Conservation (phyloP, 331 rosid genomes). For the Rosa hybrid region DNA sequence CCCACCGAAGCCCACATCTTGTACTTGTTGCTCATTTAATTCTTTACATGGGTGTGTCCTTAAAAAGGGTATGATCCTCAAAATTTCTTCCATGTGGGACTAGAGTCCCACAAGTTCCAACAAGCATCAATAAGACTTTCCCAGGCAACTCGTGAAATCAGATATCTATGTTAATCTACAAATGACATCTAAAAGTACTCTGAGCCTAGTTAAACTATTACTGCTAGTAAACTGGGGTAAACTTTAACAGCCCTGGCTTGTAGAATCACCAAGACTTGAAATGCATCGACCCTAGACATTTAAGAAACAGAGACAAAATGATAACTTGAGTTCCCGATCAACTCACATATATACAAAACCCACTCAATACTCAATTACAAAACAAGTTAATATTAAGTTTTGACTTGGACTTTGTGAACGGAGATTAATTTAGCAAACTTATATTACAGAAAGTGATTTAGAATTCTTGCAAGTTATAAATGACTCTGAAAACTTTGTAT, state of each 20-base stretch:
- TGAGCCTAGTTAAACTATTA: not conserved
- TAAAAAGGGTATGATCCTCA: no score
- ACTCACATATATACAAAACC: not conserved
- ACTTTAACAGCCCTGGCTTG: not conserved
- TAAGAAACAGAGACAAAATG: not conserved
- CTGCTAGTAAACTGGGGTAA: not conserved
- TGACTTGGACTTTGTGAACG: not conserved
- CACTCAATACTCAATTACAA: not conserved
- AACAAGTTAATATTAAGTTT: not conserved
- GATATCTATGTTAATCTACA: not conserved
- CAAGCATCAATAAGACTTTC: slow-evolving; percentile 68
- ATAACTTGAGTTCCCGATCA: not conserved
- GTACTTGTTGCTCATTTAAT: no score
- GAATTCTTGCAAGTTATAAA: not conserved
- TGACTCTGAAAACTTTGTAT: not conserved
- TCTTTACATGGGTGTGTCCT: no score
- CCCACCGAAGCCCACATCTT: no score
- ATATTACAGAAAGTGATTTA: not conserved
- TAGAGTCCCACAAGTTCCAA: no score
- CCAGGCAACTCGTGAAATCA: slow-evolving; percentile 75
- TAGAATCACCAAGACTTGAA: not conserved
- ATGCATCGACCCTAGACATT: not conserved
- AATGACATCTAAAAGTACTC: slow-evolving; percentile 4
- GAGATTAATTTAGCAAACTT: not conserved
- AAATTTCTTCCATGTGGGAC: no score